Conservation (phyloP, 2,329 filamentous ascomycete species). For the Cryphonectria japonica region DNA sequence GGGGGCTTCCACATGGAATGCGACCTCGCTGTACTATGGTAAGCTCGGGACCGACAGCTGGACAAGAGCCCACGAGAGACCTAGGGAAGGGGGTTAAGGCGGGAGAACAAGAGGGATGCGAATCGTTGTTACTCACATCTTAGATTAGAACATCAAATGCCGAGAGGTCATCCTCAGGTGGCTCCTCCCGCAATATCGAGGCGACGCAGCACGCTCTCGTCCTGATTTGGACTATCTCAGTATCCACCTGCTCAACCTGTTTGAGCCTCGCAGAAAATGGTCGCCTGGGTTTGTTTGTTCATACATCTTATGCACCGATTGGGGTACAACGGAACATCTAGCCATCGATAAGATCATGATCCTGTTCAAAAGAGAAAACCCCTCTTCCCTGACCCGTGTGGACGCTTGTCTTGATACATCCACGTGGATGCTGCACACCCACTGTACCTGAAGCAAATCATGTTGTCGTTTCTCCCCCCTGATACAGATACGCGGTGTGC, state of each 20-base stretch:
- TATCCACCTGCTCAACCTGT: not conserved
- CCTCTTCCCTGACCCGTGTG: not conserved
- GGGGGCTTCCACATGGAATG: not conserved
- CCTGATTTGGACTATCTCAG: not conserved
- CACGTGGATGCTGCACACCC: not conserved
- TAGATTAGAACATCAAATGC: not conserved
- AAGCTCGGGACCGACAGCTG: constrained; percentile 5
- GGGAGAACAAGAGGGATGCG: not conserved
- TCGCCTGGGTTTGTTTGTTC: not conserved
- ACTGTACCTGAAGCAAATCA: not conserved
- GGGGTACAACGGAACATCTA: not conserved
- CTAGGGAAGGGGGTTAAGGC: too few relatives aligned
- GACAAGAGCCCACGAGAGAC: not conserved
- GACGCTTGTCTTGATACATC: not conserved
- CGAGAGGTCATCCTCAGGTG: not conserved
- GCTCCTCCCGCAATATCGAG: constrained; percentile 2
- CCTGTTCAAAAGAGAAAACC: not conserved
- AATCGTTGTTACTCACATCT: not conserved
- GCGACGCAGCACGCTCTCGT: not conserved
- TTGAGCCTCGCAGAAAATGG: not conserved
- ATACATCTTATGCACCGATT: not conserved
- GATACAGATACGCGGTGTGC: not conserved
- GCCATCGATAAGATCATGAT: not conserved
- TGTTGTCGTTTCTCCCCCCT: not conserved
- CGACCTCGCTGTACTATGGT: too few relatives aligned